These are phyloP conservation scores for Gossypium sturtianum DNA, from an alignment of 345 rosid species.

Conservation along the genomic window DNA sequence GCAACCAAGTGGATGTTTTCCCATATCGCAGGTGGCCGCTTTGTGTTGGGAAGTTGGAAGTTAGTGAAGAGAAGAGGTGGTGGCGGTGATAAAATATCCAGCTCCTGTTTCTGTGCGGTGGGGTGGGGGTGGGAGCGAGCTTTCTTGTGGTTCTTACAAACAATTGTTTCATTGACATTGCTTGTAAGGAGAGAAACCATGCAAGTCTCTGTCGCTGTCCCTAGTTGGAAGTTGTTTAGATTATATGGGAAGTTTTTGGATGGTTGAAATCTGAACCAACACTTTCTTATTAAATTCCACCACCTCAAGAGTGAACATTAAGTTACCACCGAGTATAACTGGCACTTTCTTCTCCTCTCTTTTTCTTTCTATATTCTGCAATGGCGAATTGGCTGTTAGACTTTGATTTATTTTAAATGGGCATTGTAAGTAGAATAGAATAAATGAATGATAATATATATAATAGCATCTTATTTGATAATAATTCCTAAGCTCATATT, in stretches of 20 bases:
- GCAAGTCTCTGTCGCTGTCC: neutral
- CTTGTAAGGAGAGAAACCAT: neutral
- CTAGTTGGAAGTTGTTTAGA: neutral
- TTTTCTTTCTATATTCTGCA: neutral
- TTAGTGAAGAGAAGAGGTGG: neutral
- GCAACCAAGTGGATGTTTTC: slow-evolving; percentile 18
- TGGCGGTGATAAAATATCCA: too few species aligned
- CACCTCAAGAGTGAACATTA: neutral
- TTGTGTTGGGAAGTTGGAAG: neutral
- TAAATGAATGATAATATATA: too few species aligned
- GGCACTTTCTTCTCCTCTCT: neutral
- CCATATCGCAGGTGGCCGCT: slow-evolving; percentile 19
- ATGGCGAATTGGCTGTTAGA: neutral
- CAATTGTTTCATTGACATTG: neutral
- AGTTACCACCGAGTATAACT: neutral
- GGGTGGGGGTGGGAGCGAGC: neutral
- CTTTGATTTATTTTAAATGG: too few species aligned
- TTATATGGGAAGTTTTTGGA: neutral
- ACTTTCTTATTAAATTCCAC: neutral
- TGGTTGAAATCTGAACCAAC: neutral
- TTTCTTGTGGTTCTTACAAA: neutral
- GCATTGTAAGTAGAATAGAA: too few species aligned
- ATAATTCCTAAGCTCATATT: too few species aligned
- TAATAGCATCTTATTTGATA: too few species aligned
- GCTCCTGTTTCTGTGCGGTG: neutral